phyloP scores from a whole-genome alignment of 257 asterid species.

The Fraxinus pennsylvanica region DNA sequence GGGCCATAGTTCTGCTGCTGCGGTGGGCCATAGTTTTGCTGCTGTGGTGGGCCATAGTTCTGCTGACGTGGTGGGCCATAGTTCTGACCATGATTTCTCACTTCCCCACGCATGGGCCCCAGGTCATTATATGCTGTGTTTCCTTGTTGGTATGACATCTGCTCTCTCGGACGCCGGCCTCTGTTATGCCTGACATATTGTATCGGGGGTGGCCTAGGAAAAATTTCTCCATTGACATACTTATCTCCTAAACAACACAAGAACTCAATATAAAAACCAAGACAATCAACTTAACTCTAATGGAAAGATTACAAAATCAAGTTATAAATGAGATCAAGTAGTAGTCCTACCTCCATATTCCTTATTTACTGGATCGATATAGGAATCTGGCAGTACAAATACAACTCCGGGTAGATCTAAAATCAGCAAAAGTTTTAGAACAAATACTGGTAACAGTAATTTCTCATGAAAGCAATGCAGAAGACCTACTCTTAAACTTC shows the following conservation, averaged over 20 bases:
- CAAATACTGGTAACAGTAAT: conserved; percentile 18
- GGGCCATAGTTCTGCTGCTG: conserved; percentile 37
- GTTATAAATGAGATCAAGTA: conserved; percentile 1
- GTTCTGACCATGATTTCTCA: conserved; percentile 24
- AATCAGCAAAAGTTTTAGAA: conserved; percentile 19
- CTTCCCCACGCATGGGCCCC: conserved; percentile 30
- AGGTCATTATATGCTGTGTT: conserved; percentile 27
- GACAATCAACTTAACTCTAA: background rate
- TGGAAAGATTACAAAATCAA: conserved; percentile 16
- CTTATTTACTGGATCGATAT: conserved; percentile 83
- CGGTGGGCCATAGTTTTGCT: conserved; percentile 28
- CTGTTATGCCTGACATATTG: conserved; percentile 52
- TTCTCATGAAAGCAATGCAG: conserved; percentile 14
- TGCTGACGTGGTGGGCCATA: conserved; percentile 17
- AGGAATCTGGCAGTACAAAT: conserved; percentile 90
- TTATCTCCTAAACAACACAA: conserved; percentile 70
- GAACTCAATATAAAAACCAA: conserved; percentile 1
- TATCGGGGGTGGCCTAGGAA: conserved; percentile 85
- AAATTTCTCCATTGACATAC: conserved; percentile 79
- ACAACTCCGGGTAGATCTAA: conserved; percentile 78
- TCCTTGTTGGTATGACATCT: conserved; percentile 26
- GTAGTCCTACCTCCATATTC: conserved; percentile 83
- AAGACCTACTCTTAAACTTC: conserved; percentile 66
- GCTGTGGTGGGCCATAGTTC: conserved; percentile 27
- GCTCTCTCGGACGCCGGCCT: conserved; percentile 45